Percentiles rank a stretch among this genome's conserved stretches.
Evolutionary conservation across 192 early-diverging fungal species (phyloP).

Genomic region (Pecoramyces ruminantium): DNA sequence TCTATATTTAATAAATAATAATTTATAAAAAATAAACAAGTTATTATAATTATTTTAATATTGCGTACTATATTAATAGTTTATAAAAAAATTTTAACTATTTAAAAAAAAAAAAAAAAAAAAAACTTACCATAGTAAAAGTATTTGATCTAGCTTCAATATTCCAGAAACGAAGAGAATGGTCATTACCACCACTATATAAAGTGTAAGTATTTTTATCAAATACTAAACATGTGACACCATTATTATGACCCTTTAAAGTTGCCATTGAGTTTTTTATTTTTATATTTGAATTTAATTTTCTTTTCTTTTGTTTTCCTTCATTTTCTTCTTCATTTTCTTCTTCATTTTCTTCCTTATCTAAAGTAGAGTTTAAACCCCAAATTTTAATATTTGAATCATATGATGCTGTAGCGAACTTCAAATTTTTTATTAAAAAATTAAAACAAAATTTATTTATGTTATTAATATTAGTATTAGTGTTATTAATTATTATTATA

Average conservation of each 20-base stretch:
- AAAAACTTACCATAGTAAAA: constrained; percentile 52
- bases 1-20: constrained; percentile 15
- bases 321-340: constrained; percentile 7
- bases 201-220: constrained; percentile 43
- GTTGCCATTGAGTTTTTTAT: constrained; percentile 1
- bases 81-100: not conserved
- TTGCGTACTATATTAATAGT: not conserved
- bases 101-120: too few relatives aligned
- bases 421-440: too few relatives aligned
- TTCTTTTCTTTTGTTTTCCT: constrained; percentile 30
- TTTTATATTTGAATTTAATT: not conserved
- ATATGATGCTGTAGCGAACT: constrained; percentile 54
- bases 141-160: constrained; percentile 54
- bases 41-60: too few relatives aligned
- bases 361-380: constrained; percentile 5
- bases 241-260: constrained; percentile 57
- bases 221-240: constrained; percentile 56
- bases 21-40: not conserved
- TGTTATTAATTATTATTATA: too few relatives aligned
- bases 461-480: too few relatives aligned
- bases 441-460: too few relatives aligned
- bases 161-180: constrained; percentile 83
- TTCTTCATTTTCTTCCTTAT: constrained; percentile 7
- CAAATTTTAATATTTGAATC: constrained; percentile 70
- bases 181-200: constrained; percentile 84